Evolutionary conservation across 306 rosid genomes (phyloP).

Genomic region (Rubus parviflorus): DNA sequence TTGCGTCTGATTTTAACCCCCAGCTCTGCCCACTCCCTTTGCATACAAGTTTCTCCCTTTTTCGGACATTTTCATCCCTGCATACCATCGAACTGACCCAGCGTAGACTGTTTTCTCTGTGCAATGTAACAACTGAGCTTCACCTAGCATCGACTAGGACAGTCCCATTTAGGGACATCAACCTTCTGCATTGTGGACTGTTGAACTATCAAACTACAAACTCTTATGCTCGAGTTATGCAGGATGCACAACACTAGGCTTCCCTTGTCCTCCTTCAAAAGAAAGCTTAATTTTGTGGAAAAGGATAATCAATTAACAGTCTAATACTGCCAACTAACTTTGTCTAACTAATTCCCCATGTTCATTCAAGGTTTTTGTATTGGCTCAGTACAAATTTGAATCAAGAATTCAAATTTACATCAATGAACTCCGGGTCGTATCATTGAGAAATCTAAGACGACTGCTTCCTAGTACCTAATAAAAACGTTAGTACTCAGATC

Average conservation of each 20-base stretch:
- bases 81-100: background rate
- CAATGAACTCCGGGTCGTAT: background rate
- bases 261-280: background rate
- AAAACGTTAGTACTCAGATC: background rate
- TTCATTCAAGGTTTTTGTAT: background rate
- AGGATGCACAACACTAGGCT: background rate
- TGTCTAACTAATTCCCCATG: background rate
- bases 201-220: background rate
- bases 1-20: background rate
- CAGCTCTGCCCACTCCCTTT: background rate
- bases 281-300: background rate
- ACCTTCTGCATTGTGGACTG: background rate
- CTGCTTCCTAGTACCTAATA: background rate
- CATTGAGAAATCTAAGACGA: background rate
- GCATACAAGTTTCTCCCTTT: background rate
- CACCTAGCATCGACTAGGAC: background rate
- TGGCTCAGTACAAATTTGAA: background rate
- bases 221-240: background rate
- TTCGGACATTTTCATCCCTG: background rate
- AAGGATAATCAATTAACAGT: background rate
- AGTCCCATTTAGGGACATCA: background rate
- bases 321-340: background rate
- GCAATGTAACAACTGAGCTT: background rate
- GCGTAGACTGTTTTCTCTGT: background rate
- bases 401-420: background rate